Evolutionary conservation across 23 red algal genomes (phyloP), one percentile per base, ranked within the genome.

Genomic region (Gracilaria gracilis): DNA sequence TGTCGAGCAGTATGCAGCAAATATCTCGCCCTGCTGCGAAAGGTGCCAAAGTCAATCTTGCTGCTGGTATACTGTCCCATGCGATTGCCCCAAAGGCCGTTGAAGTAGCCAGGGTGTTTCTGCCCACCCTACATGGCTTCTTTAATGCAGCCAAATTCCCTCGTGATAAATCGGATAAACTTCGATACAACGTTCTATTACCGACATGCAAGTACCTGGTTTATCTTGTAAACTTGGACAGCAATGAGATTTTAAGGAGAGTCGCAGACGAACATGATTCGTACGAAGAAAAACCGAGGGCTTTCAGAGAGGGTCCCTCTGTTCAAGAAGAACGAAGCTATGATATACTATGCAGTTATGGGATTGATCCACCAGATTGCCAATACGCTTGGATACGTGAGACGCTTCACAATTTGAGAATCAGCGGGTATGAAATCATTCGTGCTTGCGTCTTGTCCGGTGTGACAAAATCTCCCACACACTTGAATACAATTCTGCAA

Each of bases 141-240:
- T 89, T 57, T 73, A 89, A 80, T 38, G 19, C 19, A 15, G 29
- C 83, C 38, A 86, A 86, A 44, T 72, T 73, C 50, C 64, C 83
- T 34, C 39, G 47, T 11, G 83, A 71, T 23, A 67, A 74, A 38
- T 13, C 40, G 9, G 38, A 47, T 44, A 57, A 57, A 57, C 42
- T 67, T 31, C 83, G 83, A 25, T 20, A 33, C 16, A 77, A 62
- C 34, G 42, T 78, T 61, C 38, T 89, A 24, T 44, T 80, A 39
- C 86, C 86, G 37, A 89, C 86, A 17, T 74, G 86, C 44, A 57
- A 53, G 65, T 70, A 89, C n/a, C 16, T 89, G n/a, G 69, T 53
- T 23, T 19, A 57, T 50, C 24, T 79, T 16, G 44, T 89, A 20
- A 89, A 89, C 44, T 73, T 89, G 64, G 86, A 89, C 27, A 87